Conservation (phyloP, 352 stramenopile species). For the Globisporangium ultimum region DNA sequence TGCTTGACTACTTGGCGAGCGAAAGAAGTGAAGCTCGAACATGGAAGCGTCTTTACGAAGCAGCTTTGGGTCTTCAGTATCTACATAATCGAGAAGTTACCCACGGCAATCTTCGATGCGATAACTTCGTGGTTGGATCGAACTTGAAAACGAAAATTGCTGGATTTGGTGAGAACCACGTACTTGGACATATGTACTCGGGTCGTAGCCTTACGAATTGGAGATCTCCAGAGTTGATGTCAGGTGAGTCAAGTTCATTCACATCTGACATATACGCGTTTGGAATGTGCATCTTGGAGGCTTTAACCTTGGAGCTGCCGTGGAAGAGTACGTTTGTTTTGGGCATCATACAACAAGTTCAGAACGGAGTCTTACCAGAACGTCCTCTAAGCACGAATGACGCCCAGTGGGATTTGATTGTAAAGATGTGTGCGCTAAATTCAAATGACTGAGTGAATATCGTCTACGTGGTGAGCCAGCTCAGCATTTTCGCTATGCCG, state of each 20-base stretch:
- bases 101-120: conserved; percentile 9
- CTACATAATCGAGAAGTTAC: conserved; percentile 19
- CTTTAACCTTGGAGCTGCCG: conserved; percentile 6
- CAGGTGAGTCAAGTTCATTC: conserved; percentile 2
- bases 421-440: conserved; percentile 13
- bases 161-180: conserved; percentile 9
- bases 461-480: conserved; percentile 9
- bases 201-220: neutral
- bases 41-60: conserved; percentile 20
- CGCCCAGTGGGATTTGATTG: conserved; percentile 11
- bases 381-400: too few relatives aligned
- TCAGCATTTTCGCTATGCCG: neutral
- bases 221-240: conserved; percentile 18
- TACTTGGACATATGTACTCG: neutral
- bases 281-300: conserved; percentile 20
- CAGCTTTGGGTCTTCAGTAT: conserved; percentile 22
- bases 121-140: conserved; percentile 9
- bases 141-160: conserved; percentile 16
- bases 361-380: too few relatives aligned
- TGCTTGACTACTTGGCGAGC: conserved; percentile 1
- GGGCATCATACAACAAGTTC: too few relatives aligned
- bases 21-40: neutral
- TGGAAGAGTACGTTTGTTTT: neutral
- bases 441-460: conserved; percentile 12
- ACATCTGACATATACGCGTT: conserved; percentile 28